Percentiles rank a stretch among this genome's conserved stretches.
Conservation (phyloP, 2,329 filamentous ascomycete species). For the Apiospora pterosperma region DNA sequence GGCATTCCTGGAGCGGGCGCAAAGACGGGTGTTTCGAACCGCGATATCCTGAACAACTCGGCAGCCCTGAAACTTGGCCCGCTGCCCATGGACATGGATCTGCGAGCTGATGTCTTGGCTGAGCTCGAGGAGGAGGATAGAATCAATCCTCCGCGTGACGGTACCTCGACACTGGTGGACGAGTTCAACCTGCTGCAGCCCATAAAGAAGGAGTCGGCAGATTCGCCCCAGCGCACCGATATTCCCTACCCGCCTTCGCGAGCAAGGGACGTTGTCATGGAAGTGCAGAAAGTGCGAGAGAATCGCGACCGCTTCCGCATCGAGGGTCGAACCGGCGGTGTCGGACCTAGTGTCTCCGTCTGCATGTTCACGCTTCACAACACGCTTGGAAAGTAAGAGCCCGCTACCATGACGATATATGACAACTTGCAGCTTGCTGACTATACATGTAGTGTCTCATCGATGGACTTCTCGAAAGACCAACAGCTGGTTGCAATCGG, state of each 20-base stretch:
- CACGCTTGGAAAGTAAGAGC: constrained; percentile 77
- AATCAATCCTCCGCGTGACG: constrained; percentile 67
- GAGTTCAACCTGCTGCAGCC: constrained; percentile 78
- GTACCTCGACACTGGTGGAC: constrained; percentile 72
- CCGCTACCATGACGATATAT: neutral
- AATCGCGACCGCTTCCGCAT: constrained; percentile 90
- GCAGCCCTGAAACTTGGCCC: constrained; percentile 71
- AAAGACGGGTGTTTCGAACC: constrained; percentile 59
- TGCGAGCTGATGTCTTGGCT: constrained; percentile 81
- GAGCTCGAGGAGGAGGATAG: constrained; percentile 83
- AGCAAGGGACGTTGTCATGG: constrained; percentile 86
- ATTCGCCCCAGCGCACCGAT: constrained; percentile 73
- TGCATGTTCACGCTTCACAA: constrained; percentile 99
- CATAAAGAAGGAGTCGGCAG: constrained; percentile 86
- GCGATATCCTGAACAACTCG: constrained; percentile 54
- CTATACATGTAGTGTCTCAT: constrained; percentile 65
- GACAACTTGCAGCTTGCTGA: constrained; percentile 1
- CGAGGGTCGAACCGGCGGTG: constrained; percentile 76
- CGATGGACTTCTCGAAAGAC: constrained; percentile 92
- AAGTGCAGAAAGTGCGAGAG: constrained; percentile 91
- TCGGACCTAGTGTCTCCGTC: constrained; percentile 79
- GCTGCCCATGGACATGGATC: constrained; percentile 76
- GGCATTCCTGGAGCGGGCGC: constrained; percentile 55
- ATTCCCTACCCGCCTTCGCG: constrained; percentile 85
- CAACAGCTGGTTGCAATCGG: constrained; percentile 82